phyloP scores from a whole-genome alignment of 2,329 filamentous ascomycete species.

The Albophoma yamanashiensis region DNA sequence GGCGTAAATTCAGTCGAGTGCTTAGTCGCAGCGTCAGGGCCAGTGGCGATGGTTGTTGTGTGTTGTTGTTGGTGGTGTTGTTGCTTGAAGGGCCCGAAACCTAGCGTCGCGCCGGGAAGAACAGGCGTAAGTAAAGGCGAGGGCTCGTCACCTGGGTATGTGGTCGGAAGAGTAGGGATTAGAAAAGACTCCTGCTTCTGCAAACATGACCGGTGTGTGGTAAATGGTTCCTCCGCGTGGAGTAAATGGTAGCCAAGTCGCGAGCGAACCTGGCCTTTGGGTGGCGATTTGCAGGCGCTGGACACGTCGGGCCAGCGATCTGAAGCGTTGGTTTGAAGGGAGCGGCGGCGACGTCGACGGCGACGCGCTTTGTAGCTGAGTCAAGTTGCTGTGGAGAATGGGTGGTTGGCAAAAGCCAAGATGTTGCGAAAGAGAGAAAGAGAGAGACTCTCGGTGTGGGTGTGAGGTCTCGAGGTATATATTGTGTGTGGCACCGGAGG shows the following conservation, averaged over 20 bases:
- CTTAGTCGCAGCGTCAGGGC: neutral
- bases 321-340: conserved; percentile 5
- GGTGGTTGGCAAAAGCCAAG: conserved; percentile 29
- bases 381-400: conserved; percentile 5
- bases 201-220: conserved; percentile 39
- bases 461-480: conserved; percentile 20
- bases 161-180: conserved; percentile 48
- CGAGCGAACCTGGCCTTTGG: conserved; percentile 13
- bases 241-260: conserved; percentile 19
- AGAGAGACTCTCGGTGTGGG: conserved; percentile 11
- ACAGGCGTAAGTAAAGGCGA: conserved; percentile 31
- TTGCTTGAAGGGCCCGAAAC: neutral
- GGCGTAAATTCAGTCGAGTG: neutral
- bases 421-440: conserved; percentile 17
- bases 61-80: neutral
- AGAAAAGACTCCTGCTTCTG: conserved; percentile 40
- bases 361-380: conserved; percentile 11
- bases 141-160: conserved; percentile 50
- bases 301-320: conserved; percentile 14
- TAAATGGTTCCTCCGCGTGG: conserved; percentile 19
- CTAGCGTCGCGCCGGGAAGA: conserved; percentile 5
- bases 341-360: conserved; percentile 16
- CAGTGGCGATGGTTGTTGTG: neutral
- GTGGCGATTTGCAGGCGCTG: conserved; percentile 16
- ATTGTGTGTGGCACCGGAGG: conserved; percentile 11